Evolutionary conservation across 2,329 filamentous ascomycete genomes (phyloP).

Genomic region (Fonsecaea multimorphosa): DNA sequence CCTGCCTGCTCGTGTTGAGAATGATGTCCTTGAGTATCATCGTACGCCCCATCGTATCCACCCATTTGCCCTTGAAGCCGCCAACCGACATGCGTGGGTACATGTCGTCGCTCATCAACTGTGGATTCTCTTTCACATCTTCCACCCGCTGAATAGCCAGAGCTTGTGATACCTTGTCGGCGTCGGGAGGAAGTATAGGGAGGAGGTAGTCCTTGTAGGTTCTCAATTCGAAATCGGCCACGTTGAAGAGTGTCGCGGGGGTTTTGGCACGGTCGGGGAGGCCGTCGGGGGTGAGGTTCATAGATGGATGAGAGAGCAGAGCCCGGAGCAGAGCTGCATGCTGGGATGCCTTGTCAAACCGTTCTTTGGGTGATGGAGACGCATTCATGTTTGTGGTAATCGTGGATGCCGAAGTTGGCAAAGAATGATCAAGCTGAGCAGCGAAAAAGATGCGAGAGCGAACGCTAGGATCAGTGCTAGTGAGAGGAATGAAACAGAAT

Average conservation of each 20-base stretch:
- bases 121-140: slow-evolving; percentile 12
- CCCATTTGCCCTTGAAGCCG: slow-evolving; percentile 25
- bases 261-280: slow-evolving; percentile 20
- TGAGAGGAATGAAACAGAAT: neutral
- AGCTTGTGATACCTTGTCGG: slow-evolving; percentile 17
- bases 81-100: slow-evolving; percentile 27
- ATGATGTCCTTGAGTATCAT: slow-evolving; percentile 29
- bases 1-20: slow-evolving; percentile 10
- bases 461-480: neutral
- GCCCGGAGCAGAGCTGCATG: slow-evolving; percentile 27
- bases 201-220: slow-evolving; percentile 28
- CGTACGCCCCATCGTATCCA: slow-evolving; percentile 13
- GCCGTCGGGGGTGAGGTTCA: slow-evolving; percentile 1
- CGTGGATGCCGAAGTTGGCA: neutral
- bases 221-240: slow-evolving; percentile 25
- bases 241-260: slow-evolving; percentile 25
- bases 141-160: slow-evolving; percentile 14
- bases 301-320: slow-evolving; percentile 23
- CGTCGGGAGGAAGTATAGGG: slow-evolving; percentile 24
- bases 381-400: neutral
- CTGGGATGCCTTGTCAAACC: slow-evolving; percentile 22
- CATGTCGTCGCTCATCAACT: slow-evolving; percentile 23
- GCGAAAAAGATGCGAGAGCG: neutral
- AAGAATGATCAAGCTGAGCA: neutral
- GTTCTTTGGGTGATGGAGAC: slow-evolving; percentile 23